phyloP scores from a whole-genome alignment of 176 grass and related monocot species.

The Rhynchospora tenuis region DNA sequence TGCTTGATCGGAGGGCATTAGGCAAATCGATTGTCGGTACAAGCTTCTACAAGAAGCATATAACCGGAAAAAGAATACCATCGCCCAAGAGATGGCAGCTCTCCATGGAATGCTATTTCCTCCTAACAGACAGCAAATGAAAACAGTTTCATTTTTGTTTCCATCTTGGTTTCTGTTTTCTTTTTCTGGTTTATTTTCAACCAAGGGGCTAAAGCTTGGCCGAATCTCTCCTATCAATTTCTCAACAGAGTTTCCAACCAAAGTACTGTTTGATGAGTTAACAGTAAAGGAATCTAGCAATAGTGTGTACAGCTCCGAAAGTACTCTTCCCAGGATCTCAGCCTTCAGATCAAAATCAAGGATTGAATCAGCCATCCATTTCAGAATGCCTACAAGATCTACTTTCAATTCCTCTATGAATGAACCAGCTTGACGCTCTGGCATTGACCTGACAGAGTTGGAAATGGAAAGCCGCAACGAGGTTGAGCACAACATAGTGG shows the following conservation, averaged over 20 bases:
- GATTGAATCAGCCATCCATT: constrained; percentile 47
- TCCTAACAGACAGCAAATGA: constrained; percentile 31
- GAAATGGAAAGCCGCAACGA: constrained; percentile 45
- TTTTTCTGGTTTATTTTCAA: constrained; percentile 47
- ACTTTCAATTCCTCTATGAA: constrained; percentile 69
- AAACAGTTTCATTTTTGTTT: constrained; percentile 31
- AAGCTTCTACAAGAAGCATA: constrained; percentile 76
- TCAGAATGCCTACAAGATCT: constrained; percentile 59
- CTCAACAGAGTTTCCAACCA: constrained; percentile 75
- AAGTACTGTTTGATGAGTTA: constrained; percentile 62
- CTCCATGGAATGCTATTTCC: constrained; percentile 17
- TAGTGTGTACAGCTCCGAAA: constrained; percentile 63
- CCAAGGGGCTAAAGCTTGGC: constrained; percentile 53
- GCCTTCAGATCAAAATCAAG: constrained; percentile 39
- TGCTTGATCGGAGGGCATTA: constrained; percentile 78
- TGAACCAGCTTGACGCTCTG: constrained; percentile 67
- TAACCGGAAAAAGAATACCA: constrained; percentile 60
- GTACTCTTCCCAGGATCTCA: constrained; percentile 66
- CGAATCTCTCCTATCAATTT: constrained; percentile 53
- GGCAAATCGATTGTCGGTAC: constrained; percentile 56
- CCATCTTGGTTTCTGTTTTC: constrained; percentile 12
- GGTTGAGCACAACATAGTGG: constrained; percentile 45
- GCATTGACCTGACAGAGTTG: constrained; percentile 76
- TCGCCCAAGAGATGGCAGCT: constrained; percentile 46
- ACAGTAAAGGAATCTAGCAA: constrained; percentile 67